phyloP scores from a whole-genome alignment of 192 early-diverging fungal genomes.

The Helicostylum pulchrum region DNA sequence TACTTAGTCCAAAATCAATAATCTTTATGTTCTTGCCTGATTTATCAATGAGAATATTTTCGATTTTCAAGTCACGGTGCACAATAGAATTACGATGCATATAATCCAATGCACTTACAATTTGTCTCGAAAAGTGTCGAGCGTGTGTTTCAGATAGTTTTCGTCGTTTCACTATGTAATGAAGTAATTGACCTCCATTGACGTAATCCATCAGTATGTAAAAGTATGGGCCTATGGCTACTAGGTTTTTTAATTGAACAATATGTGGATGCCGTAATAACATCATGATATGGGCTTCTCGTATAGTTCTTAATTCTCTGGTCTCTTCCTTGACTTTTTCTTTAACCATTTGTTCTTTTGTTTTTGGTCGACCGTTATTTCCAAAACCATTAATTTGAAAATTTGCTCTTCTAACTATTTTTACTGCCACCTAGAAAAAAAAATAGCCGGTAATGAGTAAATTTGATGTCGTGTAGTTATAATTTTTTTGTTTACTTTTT shows the following conservation, averaged over 20 bases:
- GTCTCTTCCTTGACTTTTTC: conserved; percentile 41
- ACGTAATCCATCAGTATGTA: conserved; percentile 81
- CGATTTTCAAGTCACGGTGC: conserved; percentile 80
- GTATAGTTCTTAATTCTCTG: conserved; percentile 63
- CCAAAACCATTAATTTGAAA: conserved; percentile 2
- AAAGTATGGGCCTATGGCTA: conserved; percentile 62
- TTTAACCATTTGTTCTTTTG: conserved; percentile 26
- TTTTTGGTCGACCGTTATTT: conserved; percentile 3
- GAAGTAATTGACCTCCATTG: conserved; percentile 77
- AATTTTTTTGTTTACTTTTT: conserved; percentile 62
- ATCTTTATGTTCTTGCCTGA: conserved; percentile 66
- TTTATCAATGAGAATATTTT: conserved; percentile 76
- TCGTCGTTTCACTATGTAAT: conserved; percentile 78
- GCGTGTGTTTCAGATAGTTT: conserved; percentile 76
- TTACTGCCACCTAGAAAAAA: conserved; percentile 51
- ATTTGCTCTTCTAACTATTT: conserved; percentile 51
- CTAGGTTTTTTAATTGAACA: conserved; percentile 68
- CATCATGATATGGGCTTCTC: conserved; percentile 71
- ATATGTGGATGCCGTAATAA: conserved; percentile 83
- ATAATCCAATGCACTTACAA: conserved; percentile 61
- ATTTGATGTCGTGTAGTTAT: not conserved
- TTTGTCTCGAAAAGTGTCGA: conserved; percentile 69
- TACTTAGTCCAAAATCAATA: conserved; percentile 88
- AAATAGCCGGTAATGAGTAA: too few species aligned
- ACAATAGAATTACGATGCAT: conserved; percentile 59